These are phyloP conservation scores for Aspergillus ochraceoroseus DNA, from an alignment of 2,329 filamentous ascomycete genomes.

Conservation along the genomic window DNA sequence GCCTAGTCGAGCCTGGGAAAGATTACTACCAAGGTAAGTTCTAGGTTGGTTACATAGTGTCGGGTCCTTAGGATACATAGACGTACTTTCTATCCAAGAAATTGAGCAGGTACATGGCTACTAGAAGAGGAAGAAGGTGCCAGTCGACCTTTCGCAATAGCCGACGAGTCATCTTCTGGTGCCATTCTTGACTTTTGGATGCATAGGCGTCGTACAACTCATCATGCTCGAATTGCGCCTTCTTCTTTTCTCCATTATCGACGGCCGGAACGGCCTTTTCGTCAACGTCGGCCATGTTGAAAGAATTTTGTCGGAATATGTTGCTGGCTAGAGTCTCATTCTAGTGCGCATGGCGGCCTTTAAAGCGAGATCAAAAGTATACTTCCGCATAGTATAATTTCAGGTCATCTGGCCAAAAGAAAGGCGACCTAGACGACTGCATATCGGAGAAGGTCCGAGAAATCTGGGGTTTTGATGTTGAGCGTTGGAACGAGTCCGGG, in stretches of 20 bases:
- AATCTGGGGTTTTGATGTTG: no score
- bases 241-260: background rate
- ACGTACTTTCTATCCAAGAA: slow-evolving; percentile 32
- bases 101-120: slow-evolving; percentile 33
- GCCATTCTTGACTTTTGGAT: slow-evolving; percentile 26
- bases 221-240: slow-evolving; percentile 21
- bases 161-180: slow-evolving; percentile 23
- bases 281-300: slow-evolving; percentile 8
- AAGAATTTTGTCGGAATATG: no score
- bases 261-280: slow-evolving; percentile 6
- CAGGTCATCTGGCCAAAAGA: no score
- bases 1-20: slow-evolving; percentile 53
- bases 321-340: no score
- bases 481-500: no score
- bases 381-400: no score
- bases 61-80: no score
- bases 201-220: slow-evolving; percentile 27
- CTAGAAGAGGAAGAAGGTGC: slow-evolving; percentile 28
- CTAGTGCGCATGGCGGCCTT: background rate
- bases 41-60: background rate
- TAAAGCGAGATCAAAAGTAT: no score
- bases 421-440: no score
- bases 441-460: no score
- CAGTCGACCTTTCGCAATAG: slow-evolving; percentile 29
- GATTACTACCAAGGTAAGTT: slow-evolving; percentile 35